These are phyloP conservation scores for Fragaria ananassa DNA, from an alignment of 306 rosid genomes.

Conservation along the genomic window DNA sequence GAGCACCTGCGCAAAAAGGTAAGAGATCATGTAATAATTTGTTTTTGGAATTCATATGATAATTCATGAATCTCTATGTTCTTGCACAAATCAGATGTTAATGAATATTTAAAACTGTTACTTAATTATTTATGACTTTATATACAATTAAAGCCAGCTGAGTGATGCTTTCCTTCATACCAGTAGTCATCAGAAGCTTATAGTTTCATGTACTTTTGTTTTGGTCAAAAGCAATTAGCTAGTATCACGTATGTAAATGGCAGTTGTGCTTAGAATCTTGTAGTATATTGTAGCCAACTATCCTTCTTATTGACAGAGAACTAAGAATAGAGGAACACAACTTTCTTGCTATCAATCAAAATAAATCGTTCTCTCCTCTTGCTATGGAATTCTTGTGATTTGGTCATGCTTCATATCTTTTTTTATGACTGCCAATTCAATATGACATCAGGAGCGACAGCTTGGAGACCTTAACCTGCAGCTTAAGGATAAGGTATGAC, in stretches of 20 bases:
- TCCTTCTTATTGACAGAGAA: not conserved
- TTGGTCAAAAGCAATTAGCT: not conserved
- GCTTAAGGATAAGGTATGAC: constrained; percentile 64
- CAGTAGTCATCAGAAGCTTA: not conserved
- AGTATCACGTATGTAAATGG: not conserved
- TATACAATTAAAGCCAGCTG: not conserved
- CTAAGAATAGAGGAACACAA: not conserved
- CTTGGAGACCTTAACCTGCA: constrained; percentile 74
- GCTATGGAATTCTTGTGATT: not conserved
- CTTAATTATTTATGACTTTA: not conserved
- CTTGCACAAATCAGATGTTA: not conserved
- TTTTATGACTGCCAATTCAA: not conserved
- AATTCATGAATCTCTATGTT: not conserved
- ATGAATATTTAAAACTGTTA: not conserved
- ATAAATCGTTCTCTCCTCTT: not conserved
- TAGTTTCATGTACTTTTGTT: not conserved
- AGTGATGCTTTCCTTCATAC: not conserved
- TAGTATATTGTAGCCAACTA: not conserved
- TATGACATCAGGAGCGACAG: constrained; percentile 58
- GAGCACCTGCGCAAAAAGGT: constrained; percentile 82
- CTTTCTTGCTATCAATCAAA: not conserved
- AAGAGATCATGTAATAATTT: not conserved
- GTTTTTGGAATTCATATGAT: not conserved
- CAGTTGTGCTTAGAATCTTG: not conserved
- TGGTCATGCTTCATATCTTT: not conserved